These are phyloP conservation scores for Sextonia rubra DNA, from an alignment of 164 flowering plant species.

Conservation along the genomic window DNA sequence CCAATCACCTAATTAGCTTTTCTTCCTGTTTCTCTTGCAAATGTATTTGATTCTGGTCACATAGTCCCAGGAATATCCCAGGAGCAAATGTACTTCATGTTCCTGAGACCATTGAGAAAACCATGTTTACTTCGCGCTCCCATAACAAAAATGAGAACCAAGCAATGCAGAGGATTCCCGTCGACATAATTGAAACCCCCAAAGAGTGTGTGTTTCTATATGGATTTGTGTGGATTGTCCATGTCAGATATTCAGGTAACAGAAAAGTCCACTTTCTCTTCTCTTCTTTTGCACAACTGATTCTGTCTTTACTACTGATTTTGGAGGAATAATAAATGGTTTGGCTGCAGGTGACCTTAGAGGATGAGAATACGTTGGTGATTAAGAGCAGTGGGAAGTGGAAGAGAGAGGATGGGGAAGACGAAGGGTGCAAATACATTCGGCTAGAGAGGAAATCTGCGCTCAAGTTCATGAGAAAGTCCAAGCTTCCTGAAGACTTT, in stretches of 20 bases:
- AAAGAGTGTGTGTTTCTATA: slow-evolving; percentile 50
- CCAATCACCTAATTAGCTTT: slow-evolving; percentile 27
- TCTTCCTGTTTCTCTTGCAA: slow-evolving; percentile 26
- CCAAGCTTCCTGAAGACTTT: slow-evolving; percentile 54
- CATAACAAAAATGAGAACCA: slow-evolving; percentile 7
- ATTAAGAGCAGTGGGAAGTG: slow-evolving; percentile 59
- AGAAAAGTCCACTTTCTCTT: no score
- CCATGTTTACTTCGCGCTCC: neutral
- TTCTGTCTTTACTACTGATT: no score
- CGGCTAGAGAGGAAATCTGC: slow-evolving; percentile 55
- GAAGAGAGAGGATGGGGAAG: slow-evolving; percentile 66
- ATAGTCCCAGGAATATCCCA: slow-evolving; percentile 25
- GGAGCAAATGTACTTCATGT: slow-evolving; percentile 27
- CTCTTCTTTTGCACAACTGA: no score
- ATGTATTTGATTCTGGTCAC: slow-evolving; percentile 26
- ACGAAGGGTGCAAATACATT: slow-evolving; percentile 62
- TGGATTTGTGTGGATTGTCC: slow-evolving; percentile 71
- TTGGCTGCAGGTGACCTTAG: slow-evolving; percentile 55
- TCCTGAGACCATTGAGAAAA: slow-evolving; percentile 7
- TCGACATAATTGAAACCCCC: slow-evolving; percentile 58
- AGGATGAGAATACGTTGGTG: slow-evolving; percentile 60
- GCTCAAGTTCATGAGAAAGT: slow-evolving; percentile 54
- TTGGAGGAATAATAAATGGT: no score
- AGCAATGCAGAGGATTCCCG: slow-evolving; percentile 27
- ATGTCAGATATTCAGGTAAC: slow-evolving; percentile 75